These are phyloP conservation scores for Odonthalia washingtoniensis DNA, from an alignment of 31 red algal genomes.

Conservation along the genomic window DNA sequence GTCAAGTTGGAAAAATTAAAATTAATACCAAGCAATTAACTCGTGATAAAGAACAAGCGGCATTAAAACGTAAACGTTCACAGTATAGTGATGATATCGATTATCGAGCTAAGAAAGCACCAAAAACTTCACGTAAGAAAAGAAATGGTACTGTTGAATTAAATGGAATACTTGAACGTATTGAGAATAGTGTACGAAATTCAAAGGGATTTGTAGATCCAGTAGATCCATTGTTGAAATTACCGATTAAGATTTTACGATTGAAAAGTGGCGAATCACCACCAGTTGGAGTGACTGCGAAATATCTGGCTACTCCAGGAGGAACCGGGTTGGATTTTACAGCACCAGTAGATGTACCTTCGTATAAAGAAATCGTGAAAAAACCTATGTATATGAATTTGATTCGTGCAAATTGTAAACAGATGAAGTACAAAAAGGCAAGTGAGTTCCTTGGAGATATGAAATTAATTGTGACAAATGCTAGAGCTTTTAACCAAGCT, in stretches of 20 bases:
- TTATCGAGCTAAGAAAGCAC: slow-evolving; percentile 66
- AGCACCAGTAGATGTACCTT: slow-evolving; percentile 77
- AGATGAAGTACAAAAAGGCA: slow-evolving; percentile 74
- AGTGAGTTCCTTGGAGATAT: slow-evolving; percentile 85
- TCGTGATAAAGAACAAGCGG: slow-evolving; percentile 67
- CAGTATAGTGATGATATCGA: slow-evolving; percentile 90
- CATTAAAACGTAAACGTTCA: slow-evolving; percentile 68
- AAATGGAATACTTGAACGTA: slow-evolving; percentile 79
- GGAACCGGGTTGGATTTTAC: slow-evolving; percentile 89
- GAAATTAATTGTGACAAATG: slow-evolving; percentile 76
- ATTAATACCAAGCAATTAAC: slow-evolving; percentile 79
- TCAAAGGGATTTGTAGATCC: slow-evolving; percentile 83
- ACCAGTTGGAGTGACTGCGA: slow-evolving; percentile 57
- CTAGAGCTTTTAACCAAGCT: slow-evolving; percentile 76
- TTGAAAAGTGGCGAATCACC: slow-evolving; percentile 75
- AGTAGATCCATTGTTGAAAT: slow-evolving; percentile 35
- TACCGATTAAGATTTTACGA: no score
- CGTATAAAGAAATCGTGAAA: slow-evolving; percentile 86
- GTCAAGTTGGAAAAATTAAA: slow-evolving; percentile 81
- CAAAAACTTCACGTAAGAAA: slow-evolving; percentile 76
- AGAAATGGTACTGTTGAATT: slow-evolving; percentile 82
- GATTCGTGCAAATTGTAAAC: slow-evolving; percentile 82
- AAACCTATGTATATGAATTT: slow-evolving; percentile 94
- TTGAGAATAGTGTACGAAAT: slow-evolving; percentile 77
- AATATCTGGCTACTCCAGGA: slow-evolving; percentile 65